Evolutionary conservation across 257 asterid genomes (phyloP), one percentile per base, ranked within the genome.

Genomic region (Verbascum thapsus): DNA sequence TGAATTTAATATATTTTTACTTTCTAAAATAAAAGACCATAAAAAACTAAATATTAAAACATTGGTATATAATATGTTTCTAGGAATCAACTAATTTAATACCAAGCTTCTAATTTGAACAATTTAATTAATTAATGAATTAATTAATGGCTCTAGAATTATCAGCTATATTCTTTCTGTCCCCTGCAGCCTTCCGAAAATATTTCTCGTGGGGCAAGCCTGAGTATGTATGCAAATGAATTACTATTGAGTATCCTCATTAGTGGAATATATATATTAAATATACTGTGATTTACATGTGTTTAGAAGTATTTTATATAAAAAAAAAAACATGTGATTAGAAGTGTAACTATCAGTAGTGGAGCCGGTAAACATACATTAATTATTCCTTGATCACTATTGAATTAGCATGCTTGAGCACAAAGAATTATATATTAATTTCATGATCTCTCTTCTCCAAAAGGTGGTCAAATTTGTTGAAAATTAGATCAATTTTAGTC

Each of bases 381-480:
- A 45, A n/a, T 22, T 22, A n/a, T 22, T 22, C 26, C 10, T 22
- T 20, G 19, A 32, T 32, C 6, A 45, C 11, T 26, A 50, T 60
- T 60, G 15, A 17, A 43, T 45, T 20, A 20, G 55, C 69, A 53
- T 53, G 50, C 67, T 62, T 74, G 55, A 17, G 45, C 42, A 8
- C 50, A 66, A 38, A 70, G 11, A 48, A 43, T 18, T 26, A 26
- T 26, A 26, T 26, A 26, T 47, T 45, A 42, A 13, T 30, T 61
- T 49, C 20, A 61, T 57, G 53, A 38, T 20, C 59, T 58, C 63
- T 9, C 34, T 54, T 47, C 23, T 12, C 19, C 16, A 35, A 44
- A 67, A 63, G 62, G 74, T 61, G 61, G 81, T 75, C 71, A 66
- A 71, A 71, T 49, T 51, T 56, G 38, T 42, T 32, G 52, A 64